Conservation (phyloP, 2,329 filamentous ascomycete species). For the Meredithiella fracta region DNA sequence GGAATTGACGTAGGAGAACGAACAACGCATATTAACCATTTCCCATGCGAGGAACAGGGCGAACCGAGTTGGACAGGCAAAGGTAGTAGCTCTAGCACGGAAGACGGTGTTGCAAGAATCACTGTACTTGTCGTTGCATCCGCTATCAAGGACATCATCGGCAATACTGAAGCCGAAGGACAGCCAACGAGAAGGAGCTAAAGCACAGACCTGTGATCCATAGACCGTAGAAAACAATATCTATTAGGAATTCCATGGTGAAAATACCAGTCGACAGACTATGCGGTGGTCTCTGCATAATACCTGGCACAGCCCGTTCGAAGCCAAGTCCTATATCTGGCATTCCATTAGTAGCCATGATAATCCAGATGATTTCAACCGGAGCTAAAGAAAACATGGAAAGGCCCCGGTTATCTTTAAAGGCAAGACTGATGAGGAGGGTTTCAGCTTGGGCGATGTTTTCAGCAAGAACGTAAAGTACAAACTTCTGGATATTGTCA, state of each 20-base stretch:
- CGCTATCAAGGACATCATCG: slow-evolving; percentile 34
- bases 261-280: slow-evolving; percentile 46
- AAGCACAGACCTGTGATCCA: slow-evolving; percentile 52
- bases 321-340: slow-evolving; percentile 66
- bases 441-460: slow-evolving; percentile 57
- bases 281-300: slow-evolving; percentile 52
- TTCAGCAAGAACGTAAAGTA: slow-evolving; percentile 51
- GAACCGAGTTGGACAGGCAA: slow-evolving; percentile 60
- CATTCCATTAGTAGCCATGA: slow-evolving; percentile 60
- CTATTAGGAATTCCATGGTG: slow-evolving; percentile 46
- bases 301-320: slow-evolving; percentile 51
- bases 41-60: slow-evolving; percentile 66
- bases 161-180: slow-evolving; percentile 43
- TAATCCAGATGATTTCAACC: slow-evolving; percentile 68
- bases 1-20: slow-evolving; percentile 60
- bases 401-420: slow-evolving; percentile 47
- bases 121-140: slow-evolving; percentile 44
- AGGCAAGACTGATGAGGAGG: slow-evolving; percentile 52
- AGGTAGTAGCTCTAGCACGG: slow-evolving; percentile 56
- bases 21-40: slow-evolving; percentile 54
- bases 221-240: slow-evolving; percentile 51
- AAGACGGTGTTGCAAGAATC: slow-evolving; percentile 45
- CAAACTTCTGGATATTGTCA: slow-evolving; percentile 62
- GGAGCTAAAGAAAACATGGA: slow-evolving; percentile 60
- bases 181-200: slow-evolving; percentile 43